Conservation (phyloP, 75 land plant genomes). For the Ceratopteris richardii region DNA sequence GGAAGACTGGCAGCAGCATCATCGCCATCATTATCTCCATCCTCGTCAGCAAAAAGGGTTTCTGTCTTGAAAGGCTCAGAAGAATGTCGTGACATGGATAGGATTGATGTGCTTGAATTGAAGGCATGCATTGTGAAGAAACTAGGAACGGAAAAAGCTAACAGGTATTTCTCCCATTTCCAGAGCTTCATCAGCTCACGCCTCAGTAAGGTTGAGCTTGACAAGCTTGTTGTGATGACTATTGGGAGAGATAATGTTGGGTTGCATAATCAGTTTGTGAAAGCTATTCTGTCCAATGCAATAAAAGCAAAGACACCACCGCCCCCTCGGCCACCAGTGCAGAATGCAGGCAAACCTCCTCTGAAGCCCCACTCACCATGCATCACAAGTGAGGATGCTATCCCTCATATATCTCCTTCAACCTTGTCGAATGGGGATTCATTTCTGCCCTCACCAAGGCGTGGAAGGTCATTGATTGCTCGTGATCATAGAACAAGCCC, state of each 20-base stretch:
- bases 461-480: constrained; percentile 26
- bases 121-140: constrained; percentile 47
- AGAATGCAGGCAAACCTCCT: constrained; percentile 11
- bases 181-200: constrained; percentile 32
- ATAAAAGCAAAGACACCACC: constrained; percentile 38
- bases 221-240: constrained; percentile 32
- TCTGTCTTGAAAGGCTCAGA: neutral
- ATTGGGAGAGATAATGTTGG: constrained; percentile 62
- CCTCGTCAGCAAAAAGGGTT: neutral
- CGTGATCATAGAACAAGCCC: constrained; percentile 49
- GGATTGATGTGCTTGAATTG: constrained; percentile 50
- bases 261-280: constrained; percentile 57
- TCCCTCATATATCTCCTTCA: constrained; percentile 12
- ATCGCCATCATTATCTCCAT: neutral
- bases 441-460: constrained; percentile 38
- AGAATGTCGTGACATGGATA: constrained; percentile 6
- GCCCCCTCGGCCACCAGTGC: constrained; percentile 14
- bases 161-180: constrained; percentile 39
- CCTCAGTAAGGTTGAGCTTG: constrained; percentile 56
- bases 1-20: neutral
- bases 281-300: constrained; percentile 54
- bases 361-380: constrained; percentile 7
- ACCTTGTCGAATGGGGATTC: constrained; percentile 47
- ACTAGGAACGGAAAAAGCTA: constrained; percentile 45
- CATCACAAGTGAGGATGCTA: constrained; percentile 21